Conservation (phyloP, 73 alveolate species). For the Uronychia setigera region DNA sequence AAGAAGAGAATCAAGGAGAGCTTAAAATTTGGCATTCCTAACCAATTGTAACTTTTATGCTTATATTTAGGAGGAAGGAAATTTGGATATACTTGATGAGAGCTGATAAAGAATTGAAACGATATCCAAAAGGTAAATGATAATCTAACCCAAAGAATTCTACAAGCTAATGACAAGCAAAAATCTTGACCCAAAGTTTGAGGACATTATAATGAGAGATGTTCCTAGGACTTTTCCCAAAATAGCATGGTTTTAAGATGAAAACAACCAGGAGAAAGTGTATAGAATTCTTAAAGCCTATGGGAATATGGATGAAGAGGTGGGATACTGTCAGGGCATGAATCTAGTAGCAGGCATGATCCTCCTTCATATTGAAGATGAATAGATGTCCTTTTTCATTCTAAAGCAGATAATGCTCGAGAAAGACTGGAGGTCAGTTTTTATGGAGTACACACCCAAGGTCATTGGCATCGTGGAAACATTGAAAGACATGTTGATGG, state of each 20-base stretch:
- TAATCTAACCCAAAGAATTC: neutral
- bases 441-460: too few species aligned
- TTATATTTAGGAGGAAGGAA: neutral
- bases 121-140: neutral
- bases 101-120: neutral
- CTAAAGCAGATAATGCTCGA: too few species aligned
- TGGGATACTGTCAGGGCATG: neutral
- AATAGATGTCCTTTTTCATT: too few species aligned
- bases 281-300: neutral
- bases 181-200: neutral
- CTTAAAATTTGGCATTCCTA: neutral
- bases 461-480: too few species aligned
- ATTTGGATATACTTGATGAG: neutral
- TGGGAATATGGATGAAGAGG: neutral
- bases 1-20: neutral
- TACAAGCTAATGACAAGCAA: neutral
- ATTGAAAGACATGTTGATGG: too few species aligned
- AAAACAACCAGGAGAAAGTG: neutral
- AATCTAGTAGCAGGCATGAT: too few species aligned
- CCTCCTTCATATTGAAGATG: too few species aligned
- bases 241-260: too few species aligned
- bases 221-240: neutral
- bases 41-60: neutral
- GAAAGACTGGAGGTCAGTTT: too few species aligned
- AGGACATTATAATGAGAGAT: neutral